phyloP scores from a whole-genome alignment of 352 stramenopile species.

The Phytophthora gonapodyides region DNA sequence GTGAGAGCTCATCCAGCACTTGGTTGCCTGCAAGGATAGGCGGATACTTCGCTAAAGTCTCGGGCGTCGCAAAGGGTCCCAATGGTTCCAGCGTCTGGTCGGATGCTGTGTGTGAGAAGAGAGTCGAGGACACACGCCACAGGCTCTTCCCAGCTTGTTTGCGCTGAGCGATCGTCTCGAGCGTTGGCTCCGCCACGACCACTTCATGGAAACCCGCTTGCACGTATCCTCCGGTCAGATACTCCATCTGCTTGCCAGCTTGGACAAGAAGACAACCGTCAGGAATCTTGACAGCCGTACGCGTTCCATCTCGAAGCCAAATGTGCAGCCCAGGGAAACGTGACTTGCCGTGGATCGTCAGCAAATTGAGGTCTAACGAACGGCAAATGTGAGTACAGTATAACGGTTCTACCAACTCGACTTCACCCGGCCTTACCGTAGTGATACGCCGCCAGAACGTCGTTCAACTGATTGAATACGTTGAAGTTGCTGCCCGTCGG shows the following conservation, averaged over 20 bases:
- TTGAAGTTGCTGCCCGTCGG: conserved; percentile 91
- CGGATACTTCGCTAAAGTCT: conserved; percentile 74
- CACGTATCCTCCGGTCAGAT: conserved; percentile 91
- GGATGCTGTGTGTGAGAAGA: conserved; percentile 92
- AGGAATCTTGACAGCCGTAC: conserved; percentile 87
- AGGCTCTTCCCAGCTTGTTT: conserved; percentile 77
- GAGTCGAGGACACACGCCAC: conserved; percentile 92
- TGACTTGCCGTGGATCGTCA: conserved; percentile 94
- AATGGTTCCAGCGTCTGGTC: conserved; percentile 87
- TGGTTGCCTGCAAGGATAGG: conserved; percentile 85
- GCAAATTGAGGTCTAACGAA: conserved; percentile 86
- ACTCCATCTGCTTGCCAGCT: conserved; percentile 93
- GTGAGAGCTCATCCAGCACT: conserved; percentile 84
- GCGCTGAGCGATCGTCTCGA: conserved; percentile 69
- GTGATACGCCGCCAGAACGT: conserved; percentile 92
- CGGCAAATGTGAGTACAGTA: conserved; percentile 5
- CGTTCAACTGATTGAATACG: conserved; percentile 77
- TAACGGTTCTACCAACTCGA: background rate
- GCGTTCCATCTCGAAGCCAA: conserved; percentile 89
- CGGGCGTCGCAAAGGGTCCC: conserved; percentile 73
- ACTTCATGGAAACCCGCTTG: conserved; percentile 94
- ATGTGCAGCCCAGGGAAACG: conserved; percentile 91
- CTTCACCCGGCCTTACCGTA: conserved; percentile 52
- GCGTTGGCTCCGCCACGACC: conserved; percentile 76
- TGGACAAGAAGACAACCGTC: conserved; percentile 90